phyloP scores from a whole-genome alignment of 495 filamentous ascomycete genomes.

The Hypomontagnella monticulosa region DNA sequence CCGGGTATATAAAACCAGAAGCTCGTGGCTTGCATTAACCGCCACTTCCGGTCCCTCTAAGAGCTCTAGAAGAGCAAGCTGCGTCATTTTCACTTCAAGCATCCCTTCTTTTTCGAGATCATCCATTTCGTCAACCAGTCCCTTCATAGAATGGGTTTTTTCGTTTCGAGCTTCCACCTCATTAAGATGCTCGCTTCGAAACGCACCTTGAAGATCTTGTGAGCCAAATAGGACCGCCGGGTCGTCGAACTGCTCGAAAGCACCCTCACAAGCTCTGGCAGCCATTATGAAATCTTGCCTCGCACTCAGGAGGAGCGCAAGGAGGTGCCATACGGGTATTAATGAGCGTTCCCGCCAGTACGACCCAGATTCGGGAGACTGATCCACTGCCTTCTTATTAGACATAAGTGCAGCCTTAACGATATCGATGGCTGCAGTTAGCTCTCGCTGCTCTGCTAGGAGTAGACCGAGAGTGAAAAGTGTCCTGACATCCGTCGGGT shows the following conservation, averaged over 20 bases:
- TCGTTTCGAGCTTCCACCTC: slow-evolving; percentile 52
- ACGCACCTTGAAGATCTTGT: slow-evolving; percentile 53
- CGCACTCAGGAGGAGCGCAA: slow-evolving; percentile 85
- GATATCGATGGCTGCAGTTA: slow-evolving; percentile 78
- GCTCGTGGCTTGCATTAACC: slow-evolving; percentile 82
- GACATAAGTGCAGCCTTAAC: slow-evolving; percentile 68
- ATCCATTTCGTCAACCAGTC: slow-evolving; percentile 76
- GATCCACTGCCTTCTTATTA: slow-evolving; percentile 49
- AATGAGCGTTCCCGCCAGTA: slow-evolving; percentile 65
- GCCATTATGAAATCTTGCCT: slow-evolving; percentile 85
- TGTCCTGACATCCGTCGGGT: slow-evolving; percentile 70
- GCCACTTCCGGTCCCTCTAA: slow-evolving; percentile 82
- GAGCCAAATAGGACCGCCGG: slow-evolving; percentile 66
- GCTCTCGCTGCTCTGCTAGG: slow-evolving; percentile 81
- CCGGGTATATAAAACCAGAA: slow-evolving; percentile 81
- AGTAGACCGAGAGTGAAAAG: slow-evolving; percentile 82
- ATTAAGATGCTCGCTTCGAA: slow-evolving; percentile 65
- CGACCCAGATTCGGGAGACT: slow-evolving; percentile 50
- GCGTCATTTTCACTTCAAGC: slow-evolving; percentile 92
- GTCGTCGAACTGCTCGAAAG: slow-evolving; percentile 83
- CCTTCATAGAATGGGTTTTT: slow-evolving; percentile 50
- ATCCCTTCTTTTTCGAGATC: slow-evolving; percentile 81
- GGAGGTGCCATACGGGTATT: slow-evolving; percentile 83
- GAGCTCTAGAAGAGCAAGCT: slow-evolving; percentile 83
- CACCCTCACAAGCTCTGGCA: slow-evolving; percentile 82